Evolutionary conservation across 1,284 basidiomycete species (phyloP).

Genomic region (Heliocybe sulcata): DNA sequence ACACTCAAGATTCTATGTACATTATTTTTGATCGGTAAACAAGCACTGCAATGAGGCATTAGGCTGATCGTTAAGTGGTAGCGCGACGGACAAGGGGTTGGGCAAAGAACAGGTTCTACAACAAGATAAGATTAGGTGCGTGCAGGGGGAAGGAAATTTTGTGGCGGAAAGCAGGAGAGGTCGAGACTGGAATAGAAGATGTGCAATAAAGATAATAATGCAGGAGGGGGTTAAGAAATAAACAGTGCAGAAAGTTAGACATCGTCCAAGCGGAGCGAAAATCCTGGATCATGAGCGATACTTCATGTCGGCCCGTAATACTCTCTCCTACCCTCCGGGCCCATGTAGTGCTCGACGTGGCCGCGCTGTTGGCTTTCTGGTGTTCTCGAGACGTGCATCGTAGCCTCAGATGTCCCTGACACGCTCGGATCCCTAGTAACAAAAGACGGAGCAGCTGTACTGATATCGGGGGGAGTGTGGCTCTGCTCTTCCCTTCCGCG

Average conservation of each 20-base stretch:
- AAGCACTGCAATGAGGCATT: not conserved
- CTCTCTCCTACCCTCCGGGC: not conserved
- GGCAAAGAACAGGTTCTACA: not conserved
- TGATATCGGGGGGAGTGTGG: conserved; percentile 49
- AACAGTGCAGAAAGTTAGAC: not conserved
- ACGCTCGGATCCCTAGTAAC: conserved; percentile 55
- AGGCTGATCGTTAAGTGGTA: not conserved
- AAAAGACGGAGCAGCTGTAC: conserved; percentile 60
- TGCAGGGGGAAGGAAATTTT: not conserved
- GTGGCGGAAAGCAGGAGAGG: not conserved
- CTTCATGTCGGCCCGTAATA: not conserved
- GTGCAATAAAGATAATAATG: conserved; percentile 1
- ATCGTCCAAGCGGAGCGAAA: not conserved
- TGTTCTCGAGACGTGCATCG: conserved; percentile 15
- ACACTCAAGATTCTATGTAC: not conserved
- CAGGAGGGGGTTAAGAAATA: not conserved
- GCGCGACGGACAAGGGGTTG: not conserved
- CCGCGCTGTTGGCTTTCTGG: conserved; percentile 30
- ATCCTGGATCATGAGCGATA: not conserved
- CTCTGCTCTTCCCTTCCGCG: conserved; percentile 22
- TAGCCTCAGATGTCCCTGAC: conserved; percentile 35
- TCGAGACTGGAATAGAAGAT: not conserved
- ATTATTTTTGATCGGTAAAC: not conserved
- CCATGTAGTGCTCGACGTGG: conserved; percentile 15
- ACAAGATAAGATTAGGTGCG: not conserved